These are phyloP conservation scores for Opeltia flavorubescens DNA, from an alignment of 495 filamentous ascomycete genomes.

Conservation along the genomic window DNA sequence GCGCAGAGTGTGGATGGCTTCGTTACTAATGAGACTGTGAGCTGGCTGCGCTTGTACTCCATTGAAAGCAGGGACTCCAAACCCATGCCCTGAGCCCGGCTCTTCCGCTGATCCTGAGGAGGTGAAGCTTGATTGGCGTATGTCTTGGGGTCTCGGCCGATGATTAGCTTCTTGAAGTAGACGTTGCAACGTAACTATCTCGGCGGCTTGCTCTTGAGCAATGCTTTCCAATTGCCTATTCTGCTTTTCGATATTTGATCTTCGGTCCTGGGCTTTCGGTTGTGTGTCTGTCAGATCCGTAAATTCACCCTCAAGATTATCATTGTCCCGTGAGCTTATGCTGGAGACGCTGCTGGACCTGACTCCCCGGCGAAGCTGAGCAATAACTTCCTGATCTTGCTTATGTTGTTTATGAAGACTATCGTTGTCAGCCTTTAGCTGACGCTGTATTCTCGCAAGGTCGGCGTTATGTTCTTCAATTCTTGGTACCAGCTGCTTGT, in stretches of 20 bases:
- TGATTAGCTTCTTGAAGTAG: conserved; percentile 6
- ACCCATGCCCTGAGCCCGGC: conserved; percentile 2
- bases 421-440: conserved; percentile 44
- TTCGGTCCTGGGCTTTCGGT: conserved; percentile 8
- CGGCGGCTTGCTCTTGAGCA: conserved; percentile 1
- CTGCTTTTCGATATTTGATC: conserved; percentile 7
- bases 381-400: conserved; percentile 25
- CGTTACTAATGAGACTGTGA: conserved; percentile 14
- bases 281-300: conserved; percentile 5
- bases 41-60: not conserved
- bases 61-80: conserved; percentile 1
- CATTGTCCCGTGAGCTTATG: not conserved
- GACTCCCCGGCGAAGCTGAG: conserved; percentile 8
- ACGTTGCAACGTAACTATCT: conserved; percentile 4
- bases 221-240: conserved; percentile 3
- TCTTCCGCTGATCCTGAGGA: not conserved
- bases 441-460: conserved; percentile 39
- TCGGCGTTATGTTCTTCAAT: conserved; percentile 50
- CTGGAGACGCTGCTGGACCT: conserved; percentile 1
- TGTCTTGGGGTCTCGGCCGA: conserved; percentile 1
- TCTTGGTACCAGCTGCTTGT: conserved; percentile 38
- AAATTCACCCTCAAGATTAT: conserved; percentile 11
- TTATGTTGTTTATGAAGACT: conserved; percentile 42
- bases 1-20: conserved; percentile 34
- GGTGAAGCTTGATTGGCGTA: not conserved